phyloP scores from a whole-genome alignment of 306 rosid genomes.

The Castanopsis chinensis region DNA sequence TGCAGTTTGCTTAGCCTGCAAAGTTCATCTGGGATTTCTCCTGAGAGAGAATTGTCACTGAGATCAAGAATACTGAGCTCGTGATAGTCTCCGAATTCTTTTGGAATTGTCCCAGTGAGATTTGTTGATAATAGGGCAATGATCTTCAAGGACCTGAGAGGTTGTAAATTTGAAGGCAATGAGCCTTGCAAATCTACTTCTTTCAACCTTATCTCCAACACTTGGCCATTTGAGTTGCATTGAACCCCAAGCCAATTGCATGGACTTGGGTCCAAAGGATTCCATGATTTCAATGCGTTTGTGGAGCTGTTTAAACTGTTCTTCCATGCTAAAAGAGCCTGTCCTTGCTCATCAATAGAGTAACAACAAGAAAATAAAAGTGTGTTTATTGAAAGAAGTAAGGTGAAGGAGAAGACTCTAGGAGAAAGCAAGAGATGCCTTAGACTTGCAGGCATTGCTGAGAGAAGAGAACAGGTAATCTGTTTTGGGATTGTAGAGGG shows the following conservation, averaged over 20 bases:
- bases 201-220: slow-evolving; percentile 53
- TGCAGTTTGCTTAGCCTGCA: slow-evolving; percentile 62
- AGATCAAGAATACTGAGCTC: slow-evolving; percentile 60
- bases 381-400: slow-evolving; percentile 41
- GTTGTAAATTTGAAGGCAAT: slow-evolving; percentile 70
- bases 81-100: slow-evolving; percentile 52
- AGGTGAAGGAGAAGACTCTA: slow-evolving; percentile 43
- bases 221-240: slow-evolving; percentile 60
- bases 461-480: slow-evolving; percentile 50
- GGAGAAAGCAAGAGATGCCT: slow-evolving; percentile 52
- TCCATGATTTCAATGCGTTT: slow-evolving; percentile 62
- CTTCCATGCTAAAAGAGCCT: slow-evolving; percentile 78
- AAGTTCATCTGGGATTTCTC: slow-evolving; percentile 68
- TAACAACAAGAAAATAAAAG: slow-evolving; percentile 48
- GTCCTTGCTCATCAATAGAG: slow-evolving; percentile 82
- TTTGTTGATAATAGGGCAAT: slow-evolving; percentile 58
- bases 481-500: slow-evolving; percentile 91
- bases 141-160: slow-evolving; percentile 51
- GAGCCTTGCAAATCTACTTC: slow-evolving; percentile 65
- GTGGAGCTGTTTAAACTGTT: slow-evolving; percentile 46
- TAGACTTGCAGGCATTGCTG: slow-evolving; percentile 78
- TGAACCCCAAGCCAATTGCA: slow-evolving; percentile 81
- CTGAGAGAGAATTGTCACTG: slow-evolving; percentile 57
- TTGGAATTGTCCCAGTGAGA: slow-evolving; percentile 64
- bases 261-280: slow-evolving; percentile 46